Evolutionary conservation across 164 flowering plant species (phyloP).

Genomic region (Stephania cephalantha): DNA sequence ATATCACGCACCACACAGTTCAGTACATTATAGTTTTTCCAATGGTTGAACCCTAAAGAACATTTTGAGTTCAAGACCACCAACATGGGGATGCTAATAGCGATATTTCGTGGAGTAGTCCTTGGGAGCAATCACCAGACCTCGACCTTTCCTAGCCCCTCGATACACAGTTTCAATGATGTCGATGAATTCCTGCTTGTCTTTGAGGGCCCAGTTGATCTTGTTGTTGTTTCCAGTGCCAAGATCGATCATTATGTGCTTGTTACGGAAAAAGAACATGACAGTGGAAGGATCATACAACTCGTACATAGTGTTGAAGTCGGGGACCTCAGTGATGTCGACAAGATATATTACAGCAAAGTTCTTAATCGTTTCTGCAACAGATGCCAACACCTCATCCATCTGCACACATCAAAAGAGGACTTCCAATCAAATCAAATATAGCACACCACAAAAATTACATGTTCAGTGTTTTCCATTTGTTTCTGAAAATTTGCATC

Average conservation of each 20-base stretch:
- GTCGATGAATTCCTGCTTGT: conserved; percentile 94
- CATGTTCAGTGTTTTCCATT: too few relatives aligned
- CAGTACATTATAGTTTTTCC: too few relatives aligned
- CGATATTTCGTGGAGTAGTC: conserved; percentile 97
- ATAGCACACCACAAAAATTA: too few relatives aligned
- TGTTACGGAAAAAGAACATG: conserved; percentile 97
- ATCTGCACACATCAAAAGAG: conserved; percentile 35
- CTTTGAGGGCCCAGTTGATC: conserved; percentile 96
- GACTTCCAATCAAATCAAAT: too few relatives aligned
- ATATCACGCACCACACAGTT: too few relatives aligned
- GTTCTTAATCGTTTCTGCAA: conserved; percentile 88
- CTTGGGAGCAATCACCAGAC: conserved; percentile 92
- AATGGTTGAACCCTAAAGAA: too few relatives aligned
- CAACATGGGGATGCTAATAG: conserved; percentile 27
- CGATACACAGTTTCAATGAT: conserved; percentile 89
- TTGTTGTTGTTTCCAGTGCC: conserved; percentile 98
- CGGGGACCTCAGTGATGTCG: conserved; percentile 90
- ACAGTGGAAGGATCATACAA: conserved; percentile 88
- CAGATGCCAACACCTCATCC: conserved; percentile 93
- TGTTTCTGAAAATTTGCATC: too few relatives aligned
- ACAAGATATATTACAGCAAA: conserved; percentile 90
- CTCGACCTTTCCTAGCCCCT: conserved; percentile 93
- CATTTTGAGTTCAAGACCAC: too few relatives aligned
- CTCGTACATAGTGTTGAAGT: conserved; percentile 96
- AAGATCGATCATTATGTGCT: conserved; percentile 94